Percentiles rank a stretch among this genome's conserved stretches.
Evolutionary conservation across 2,329 filamentous ascomycete genomes (phyloP).

Genomic region (Cordyceps fumosorosea): DNA sequence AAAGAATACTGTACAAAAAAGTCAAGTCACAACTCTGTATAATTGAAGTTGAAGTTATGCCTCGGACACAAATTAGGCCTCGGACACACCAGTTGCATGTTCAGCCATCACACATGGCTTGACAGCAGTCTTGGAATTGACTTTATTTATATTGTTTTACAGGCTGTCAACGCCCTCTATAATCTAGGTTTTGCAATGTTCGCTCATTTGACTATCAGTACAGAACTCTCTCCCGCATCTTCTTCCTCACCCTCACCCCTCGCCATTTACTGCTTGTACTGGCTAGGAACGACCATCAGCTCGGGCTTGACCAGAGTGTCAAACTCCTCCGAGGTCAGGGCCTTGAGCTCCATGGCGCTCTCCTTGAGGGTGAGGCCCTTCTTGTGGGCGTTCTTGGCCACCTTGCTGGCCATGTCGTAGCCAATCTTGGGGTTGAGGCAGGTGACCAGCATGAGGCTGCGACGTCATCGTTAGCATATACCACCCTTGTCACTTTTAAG

Average conservation of each 20-base stretch:
- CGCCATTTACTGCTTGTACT: conserved; percentile 42
- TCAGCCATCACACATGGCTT: too few relatives aligned
- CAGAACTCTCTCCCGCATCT: neutral
- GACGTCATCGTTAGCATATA: conserved; percentile 15
- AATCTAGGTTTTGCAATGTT: neutral
- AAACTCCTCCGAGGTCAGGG: conserved; percentile 82
- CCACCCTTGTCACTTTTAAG: conserved; percentile 1
- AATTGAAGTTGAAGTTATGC: too few relatives aligned
- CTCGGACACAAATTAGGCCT: too few relatives aligned
- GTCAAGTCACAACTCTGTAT: neutral
- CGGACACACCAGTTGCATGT: too few relatives aligned
- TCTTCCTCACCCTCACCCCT: neutral
- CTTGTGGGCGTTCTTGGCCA: conserved; percentile 98
- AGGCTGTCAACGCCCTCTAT: neutral
- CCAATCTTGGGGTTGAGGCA: conserved; percentile 97
- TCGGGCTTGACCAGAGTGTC: conserved; percentile 85
- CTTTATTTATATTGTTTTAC: neutral
- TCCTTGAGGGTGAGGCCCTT: conserved; percentile 92
- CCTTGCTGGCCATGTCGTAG: conserved; percentile 95
- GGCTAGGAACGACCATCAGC: conserved; percentile 83
- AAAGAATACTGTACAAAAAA: neutral
- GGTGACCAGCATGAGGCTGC: conserved; percentile 92
- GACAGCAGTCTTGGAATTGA: neutral
- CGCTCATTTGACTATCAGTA: neutral
- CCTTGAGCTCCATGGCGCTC: conserved; percentile 88